phyloP scores from a whole-genome alignment of 2,329 filamentous ascomycete genomes.

The Aureobasidium sp. region DNA sequence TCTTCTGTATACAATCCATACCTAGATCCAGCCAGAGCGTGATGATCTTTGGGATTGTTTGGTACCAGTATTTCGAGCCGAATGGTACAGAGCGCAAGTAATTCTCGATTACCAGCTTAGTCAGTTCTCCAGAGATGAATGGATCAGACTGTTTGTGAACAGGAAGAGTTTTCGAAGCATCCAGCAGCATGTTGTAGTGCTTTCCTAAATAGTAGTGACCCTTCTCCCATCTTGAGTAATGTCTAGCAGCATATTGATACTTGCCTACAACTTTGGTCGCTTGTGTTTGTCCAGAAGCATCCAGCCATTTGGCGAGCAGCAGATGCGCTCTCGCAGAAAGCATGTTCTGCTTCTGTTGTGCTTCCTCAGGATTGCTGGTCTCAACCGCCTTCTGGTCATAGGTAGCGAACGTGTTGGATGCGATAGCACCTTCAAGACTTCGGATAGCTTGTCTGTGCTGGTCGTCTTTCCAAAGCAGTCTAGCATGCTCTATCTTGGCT shows the following conservation, averaged over 20 bases:
- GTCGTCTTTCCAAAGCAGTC: conserved; percentile 85
- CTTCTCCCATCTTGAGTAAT: conserved; percentile 74
- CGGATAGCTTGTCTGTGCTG: conserved; percentile 94
- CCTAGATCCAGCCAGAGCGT: conserved; percentile 94
- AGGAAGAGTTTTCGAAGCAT: conserved; percentile 74
- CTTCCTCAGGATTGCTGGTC: conserved; percentile 23
- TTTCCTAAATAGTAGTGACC: conserved; percentile 95
- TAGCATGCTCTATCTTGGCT: conserved; percentile 88
- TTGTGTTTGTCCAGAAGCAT: conserved; percentile 87
- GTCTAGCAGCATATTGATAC: conserved; percentile 74
- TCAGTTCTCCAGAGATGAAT: conserved; percentile 66
- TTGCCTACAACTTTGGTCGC: conserved; percentile 68
- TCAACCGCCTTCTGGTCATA: conserved; percentile 28
- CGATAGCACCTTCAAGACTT: conserved; percentile 77
- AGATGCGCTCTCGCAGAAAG: conserved; percentile 73
- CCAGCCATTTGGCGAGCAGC: conserved; percentile 92
- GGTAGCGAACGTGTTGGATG: conserved; percentile 63
- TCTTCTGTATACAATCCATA: conserved; percentile 48
- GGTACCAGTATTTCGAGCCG: conserved; percentile 92
- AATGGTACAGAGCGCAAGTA: conserved; percentile 79
- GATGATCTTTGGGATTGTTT: conserved; percentile 82
- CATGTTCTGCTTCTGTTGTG: conserved; percentile 45
- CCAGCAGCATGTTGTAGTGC: conserved; percentile 92
- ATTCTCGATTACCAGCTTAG: conserved; percentile 87
- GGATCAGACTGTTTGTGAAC: conserved; percentile 56